Conservation (phyloP, 2,329 filamentous ascomycete genomes). For the Neodidymelliopsis sp. region DNA sequence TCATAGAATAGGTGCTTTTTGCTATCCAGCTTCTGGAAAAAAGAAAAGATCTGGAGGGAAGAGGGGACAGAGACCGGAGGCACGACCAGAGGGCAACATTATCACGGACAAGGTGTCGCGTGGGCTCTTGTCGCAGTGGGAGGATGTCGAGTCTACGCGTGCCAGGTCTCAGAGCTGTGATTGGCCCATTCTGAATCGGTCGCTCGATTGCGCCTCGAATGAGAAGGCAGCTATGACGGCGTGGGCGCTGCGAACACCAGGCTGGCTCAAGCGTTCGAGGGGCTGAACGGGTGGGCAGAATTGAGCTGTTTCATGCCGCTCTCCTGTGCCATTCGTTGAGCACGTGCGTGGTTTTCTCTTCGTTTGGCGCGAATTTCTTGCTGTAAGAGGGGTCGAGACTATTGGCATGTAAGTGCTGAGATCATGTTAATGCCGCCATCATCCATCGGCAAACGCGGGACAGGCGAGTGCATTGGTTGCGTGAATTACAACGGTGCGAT, state of each 20-base stretch:
- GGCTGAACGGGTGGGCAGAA: slow-evolving; percentile 26
- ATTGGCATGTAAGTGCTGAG: slow-evolving; percentile 6
- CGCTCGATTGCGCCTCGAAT: slow-evolving; percentile 34
- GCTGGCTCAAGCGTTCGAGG: slow-evolving; percentile 20
- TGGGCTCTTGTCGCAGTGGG: slow-evolving; percentile 38
- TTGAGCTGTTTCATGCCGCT: slow-evolving; percentile 10
- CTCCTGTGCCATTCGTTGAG: slow-evolving; percentile 14
- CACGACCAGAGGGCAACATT: slow-evolving; percentile 25
- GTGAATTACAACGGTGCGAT: not conserved
- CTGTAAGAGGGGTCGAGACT: not conserved
- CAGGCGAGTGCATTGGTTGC: slow-evolving; percentile 3
- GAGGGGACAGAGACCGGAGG: slow-evolving; percentile 18
- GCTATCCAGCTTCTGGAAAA: slow-evolving; percentile 14
- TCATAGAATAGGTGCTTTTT: slow-evolving; percentile 25
- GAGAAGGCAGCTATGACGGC: slow-evolving; percentile 32
- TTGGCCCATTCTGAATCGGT: slow-evolving; percentile 24
- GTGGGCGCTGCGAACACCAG: slow-evolving; percentile 30
- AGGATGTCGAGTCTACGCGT: slow-evolving; percentile 27
- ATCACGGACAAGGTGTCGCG: slow-evolving; percentile 37
- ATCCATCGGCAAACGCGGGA: not conserved
- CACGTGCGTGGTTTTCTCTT: slow-evolving; percentile 18
- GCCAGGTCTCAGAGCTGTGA: slow-evolving; percentile 24
- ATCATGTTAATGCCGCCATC: not conserved
- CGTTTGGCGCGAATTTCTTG: not conserved
- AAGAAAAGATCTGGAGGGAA: slow-evolving; percentile 10